Evolutionary conservation across 805 yeast genomes (phyloP), one percentile per base, ranked within the genome.

Genomic region (Ogataea haglerorum): DNA sequence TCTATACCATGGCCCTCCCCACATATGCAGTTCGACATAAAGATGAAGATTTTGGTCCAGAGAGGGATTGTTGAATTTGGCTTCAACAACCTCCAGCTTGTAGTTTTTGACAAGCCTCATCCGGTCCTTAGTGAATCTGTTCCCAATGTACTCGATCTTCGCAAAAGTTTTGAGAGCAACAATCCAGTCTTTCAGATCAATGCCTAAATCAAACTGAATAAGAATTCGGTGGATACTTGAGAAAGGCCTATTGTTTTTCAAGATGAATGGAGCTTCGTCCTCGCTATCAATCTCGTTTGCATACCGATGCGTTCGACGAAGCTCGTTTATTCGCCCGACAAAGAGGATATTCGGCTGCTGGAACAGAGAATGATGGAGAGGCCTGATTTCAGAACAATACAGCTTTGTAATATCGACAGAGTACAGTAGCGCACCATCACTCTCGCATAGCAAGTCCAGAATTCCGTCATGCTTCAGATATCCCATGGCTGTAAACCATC

Each of bases 121-220:
- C 48, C 58, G 70, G 19, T 70, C 67, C 28, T 33, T 45, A 18
- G 41, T 38, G 16, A 51, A 34, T 13, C 38, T 40, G 35, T 50
- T 54, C 8, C 64, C 61, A 37, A 61, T 54, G 41, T 54, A 78
- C 49, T 82, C 88, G 21, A 80, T 59, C 40, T 72, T 74, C 6
- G 87, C 72, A 52, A 82, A 80, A 10, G 85, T 78, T 32, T 71
- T 73, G 43, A 85, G 60, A 0, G 86, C 81, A 10, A 84, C 84
- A 46, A 75, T 68, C 90, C 93, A 84, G 56, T 82, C 89, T 53
- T 83, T 90, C 30, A 83, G 65, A 57, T 83, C 90, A 16, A 79
- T 77, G 49, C 76, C 77, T 29, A 80, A 63, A 2, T 86, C 84
- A 47, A 84, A 84, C 47, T 75, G 78, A 35, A 84, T 64, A 16